Evolutionary conservation across 148 eudicot species (phyloP).

Genomic region (Heliosperma pusillum): DNA sequence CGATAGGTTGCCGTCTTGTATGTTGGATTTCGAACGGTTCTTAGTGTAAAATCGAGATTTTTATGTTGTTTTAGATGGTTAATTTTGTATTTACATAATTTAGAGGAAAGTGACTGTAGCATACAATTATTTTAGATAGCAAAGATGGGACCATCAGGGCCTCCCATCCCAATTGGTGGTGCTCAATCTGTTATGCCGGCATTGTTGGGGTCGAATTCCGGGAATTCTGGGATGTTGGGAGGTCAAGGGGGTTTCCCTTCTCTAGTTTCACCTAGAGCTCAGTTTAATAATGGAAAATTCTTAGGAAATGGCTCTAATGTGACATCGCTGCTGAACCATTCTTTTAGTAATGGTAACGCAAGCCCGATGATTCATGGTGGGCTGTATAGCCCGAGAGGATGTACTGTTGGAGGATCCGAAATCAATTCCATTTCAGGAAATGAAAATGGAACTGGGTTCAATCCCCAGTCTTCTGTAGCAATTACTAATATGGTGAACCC

Average conservation of each 20-base stretch:
- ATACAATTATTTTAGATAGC: constrained; percentile 10
- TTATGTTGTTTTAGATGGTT: constrained; percentile 34
- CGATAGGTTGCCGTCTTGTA: constrained; percentile 14
- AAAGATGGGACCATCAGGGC: constrained; percentile 85
- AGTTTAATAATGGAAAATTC: constrained; percentile 67
- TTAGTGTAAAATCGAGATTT: constrained; percentile 22
- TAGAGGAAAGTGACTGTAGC: constrained; percentile 21
- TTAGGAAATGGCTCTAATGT: constrained; percentile 74
- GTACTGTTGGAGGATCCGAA: constrained; percentile 60
- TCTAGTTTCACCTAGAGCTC: constrained; percentile 61
- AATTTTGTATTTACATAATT: neutral
- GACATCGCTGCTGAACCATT: constrained; percentile 68
- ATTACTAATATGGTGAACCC: constrained; percentile 40
- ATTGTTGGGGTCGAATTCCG: constrained; percentile 70
- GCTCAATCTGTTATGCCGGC: constrained; percentile 68
- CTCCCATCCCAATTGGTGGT: constrained; percentile 77
- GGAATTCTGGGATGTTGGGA: constrained; percentile 69
- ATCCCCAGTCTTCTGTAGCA: constrained; percentile 44
- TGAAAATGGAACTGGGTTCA: constrained; percentile 71
- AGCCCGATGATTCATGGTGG: constrained; percentile 48
- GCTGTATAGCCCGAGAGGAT: constrained; percentile 45
- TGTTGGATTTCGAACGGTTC: constrained; percentile 3
- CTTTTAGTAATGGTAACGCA: constrained; percentile 68
- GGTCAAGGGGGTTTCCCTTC: constrained; percentile 80
- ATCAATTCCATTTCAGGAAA: constrained; percentile 59